phyloP scores from a whole-genome alignment of 1,284 basidiomycete genomes.

The Tilletiopsis washingtonensis region DNA sequence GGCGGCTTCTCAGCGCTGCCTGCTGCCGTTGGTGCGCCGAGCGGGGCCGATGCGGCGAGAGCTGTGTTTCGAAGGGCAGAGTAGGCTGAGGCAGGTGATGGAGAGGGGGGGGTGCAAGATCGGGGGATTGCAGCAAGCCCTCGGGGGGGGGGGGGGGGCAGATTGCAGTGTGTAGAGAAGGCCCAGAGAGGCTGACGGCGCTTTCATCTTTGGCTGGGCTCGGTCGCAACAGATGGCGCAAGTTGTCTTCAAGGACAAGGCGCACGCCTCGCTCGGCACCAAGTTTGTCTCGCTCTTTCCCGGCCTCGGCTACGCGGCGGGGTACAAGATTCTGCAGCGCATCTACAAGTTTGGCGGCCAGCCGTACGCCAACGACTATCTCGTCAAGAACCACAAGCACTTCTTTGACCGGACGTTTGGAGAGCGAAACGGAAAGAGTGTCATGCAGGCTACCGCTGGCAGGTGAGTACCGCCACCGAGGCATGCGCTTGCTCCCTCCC shows the following conservation, averaged over 20 bases:
- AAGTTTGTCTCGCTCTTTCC: slow-evolving; percentile 90
- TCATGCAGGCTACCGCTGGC: slow-evolving; percentile 91
- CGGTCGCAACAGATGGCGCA: slow-evolving; percentile 63
- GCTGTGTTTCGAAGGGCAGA: no score
- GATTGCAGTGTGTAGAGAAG: no score
- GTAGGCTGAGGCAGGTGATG: no score
- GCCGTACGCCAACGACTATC: slow-evolving; percentile 91
- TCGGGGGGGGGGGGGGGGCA: no score
- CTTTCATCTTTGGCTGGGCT: neutral
- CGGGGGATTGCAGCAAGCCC: no score
- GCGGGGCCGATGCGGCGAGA: no score
- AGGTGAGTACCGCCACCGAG: no score
- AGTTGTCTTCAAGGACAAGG: slow-evolving; percentile 80
- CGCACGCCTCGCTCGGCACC: slow-evolving; percentile 56
- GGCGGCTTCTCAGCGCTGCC: no score
- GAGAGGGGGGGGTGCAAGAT: no score
- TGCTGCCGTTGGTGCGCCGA: no score
- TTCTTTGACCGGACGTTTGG: slow-evolving; percentile 77
- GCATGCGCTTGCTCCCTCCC: no score
- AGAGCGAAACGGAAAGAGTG: slow-evolving; percentile 88
- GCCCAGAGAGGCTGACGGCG: no score
- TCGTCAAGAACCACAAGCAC: slow-evolving; percentile 67
- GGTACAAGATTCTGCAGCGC: slow-evolving; percentile 63
- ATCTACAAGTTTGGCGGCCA: slow-evolving; percentile 86
- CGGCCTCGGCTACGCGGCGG: slow-evolving; percentile 85